phyloP scores from a whole-genome alignment of 2,329 filamentous ascomycete species.

The Penicillium sp. region DNA sequence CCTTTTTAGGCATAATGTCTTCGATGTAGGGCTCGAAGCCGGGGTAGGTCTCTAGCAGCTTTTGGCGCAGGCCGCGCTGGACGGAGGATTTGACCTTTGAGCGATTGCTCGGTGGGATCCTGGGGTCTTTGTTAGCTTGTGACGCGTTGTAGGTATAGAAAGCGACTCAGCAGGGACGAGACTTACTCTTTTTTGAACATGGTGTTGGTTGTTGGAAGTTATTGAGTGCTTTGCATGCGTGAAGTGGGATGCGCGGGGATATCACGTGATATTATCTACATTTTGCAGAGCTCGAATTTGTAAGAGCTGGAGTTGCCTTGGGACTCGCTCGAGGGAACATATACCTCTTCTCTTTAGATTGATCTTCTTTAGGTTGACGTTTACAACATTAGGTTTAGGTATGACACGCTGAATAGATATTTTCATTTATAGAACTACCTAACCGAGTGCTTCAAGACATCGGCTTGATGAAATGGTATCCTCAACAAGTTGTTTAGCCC shows the following conservation, averaged over 20 bases:
- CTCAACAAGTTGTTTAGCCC: conserved; percentile 27
- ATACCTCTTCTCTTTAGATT: too few species aligned
- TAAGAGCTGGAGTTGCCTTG: background rate
- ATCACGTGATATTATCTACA: conserved; percentile 13
- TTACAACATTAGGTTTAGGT: too few species aligned
- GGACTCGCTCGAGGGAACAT: background rate
- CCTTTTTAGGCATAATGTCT: conserved; percentile 91
- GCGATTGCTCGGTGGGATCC: conserved; percentile 72
- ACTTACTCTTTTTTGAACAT: conserved; percentile 95
- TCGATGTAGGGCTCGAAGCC: conserved; percentile 83
- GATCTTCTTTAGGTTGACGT: too few species aligned
- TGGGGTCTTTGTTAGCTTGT: conserved; percentile 34
- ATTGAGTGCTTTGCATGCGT: conserved; percentile 3
- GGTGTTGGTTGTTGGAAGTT: conserved; percentile 31
- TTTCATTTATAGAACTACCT: conserved; percentile 18
- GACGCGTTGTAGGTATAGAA: conserved; percentile 2
- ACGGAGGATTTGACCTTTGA: conserved; percentile 97
- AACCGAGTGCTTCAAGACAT: background rate
- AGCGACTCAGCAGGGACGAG: background rate
- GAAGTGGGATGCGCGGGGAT: conserved; percentile 30
- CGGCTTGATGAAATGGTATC: background rate
- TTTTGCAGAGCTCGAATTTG: background rate
- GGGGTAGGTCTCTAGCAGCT: conserved; percentile 79
- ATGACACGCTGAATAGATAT: conserved; percentile 2
- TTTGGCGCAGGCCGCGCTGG: conserved; percentile 78